phyloP scores from a whole-genome alignment of 139 green algal species.

The Picochlorum costavermella region DNA sequence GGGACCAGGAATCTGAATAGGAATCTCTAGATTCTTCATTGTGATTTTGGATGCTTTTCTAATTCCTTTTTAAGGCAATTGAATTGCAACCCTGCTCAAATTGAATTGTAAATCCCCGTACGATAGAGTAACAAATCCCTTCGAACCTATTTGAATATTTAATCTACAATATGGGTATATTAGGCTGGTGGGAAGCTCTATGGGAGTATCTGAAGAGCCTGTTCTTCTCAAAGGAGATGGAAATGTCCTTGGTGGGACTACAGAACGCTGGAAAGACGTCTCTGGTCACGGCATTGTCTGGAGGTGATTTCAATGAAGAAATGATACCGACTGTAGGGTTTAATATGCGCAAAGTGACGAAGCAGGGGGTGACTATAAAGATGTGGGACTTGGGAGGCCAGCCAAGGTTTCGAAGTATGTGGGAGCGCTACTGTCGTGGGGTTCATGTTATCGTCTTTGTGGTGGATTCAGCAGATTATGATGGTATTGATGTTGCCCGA shows the following conservation, averaged over 20 bases:
- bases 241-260: constrained; percentile 93
- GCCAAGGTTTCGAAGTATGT: constrained; percentile 91
- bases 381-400: constrained; percentile 97
- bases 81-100: no score
- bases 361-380: constrained; percentile 93
- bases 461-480: constrained; percentile 88
- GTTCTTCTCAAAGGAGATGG: constrained; percentile 97
- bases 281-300: constrained; percentile 91
- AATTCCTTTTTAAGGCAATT: no score
- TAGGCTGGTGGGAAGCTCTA: constrained; percentile 27
- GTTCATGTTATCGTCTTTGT: constrained; percentile 95
- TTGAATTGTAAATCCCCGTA: no score
- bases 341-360: constrained; percentile 98
- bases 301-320: constrained; percentile 76
- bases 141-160: neutral
- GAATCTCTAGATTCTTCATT: no score
- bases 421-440: constrained; percentile 97
- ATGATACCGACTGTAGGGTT: constrained; percentile 97
- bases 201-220: constrained; percentile 69
- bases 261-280: constrained; percentile 96
- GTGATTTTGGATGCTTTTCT: no score
- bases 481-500: constrained; percentile 53
- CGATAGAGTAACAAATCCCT: no score
- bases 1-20: no score
- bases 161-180: neutral